phyloP scores from a whole-genome alignment of 2,329 filamentous ascomycete genomes.

The Sordariomycetes sp. region DNA sequence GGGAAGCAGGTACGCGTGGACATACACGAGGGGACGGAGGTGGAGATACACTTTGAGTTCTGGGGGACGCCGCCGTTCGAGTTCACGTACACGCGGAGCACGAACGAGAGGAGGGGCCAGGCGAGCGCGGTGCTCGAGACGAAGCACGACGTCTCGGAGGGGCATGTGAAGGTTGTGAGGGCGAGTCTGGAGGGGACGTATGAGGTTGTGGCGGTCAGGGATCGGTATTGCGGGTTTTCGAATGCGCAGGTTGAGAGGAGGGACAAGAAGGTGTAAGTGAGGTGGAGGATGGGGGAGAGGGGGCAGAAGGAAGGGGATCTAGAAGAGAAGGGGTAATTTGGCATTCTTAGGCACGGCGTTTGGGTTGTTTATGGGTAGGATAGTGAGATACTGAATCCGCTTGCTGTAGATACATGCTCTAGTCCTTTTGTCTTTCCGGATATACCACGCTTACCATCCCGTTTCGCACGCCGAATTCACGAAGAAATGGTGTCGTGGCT shows the following conservation, averaged over 20 bases:
- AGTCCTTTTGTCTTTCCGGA: not conserved
- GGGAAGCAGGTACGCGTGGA: slow-evolving; percentile 74
- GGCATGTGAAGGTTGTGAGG: slow-evolving; percentile 69
- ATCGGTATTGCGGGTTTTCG: slow-evolving; percentile 82
- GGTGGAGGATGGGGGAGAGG: not conserved
- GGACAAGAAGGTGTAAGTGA: slow-evolving; percentile 19
- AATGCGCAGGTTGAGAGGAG: slow-evolving; percentile 50
- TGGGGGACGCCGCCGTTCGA: slow-evolving; percentile 94
- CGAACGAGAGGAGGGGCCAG: slow-evolving; percentile 71
- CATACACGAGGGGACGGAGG: slow-evolving; percentile 92
- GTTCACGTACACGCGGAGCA: slow-evolving; percentile 90
- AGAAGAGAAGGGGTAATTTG: not conserved
- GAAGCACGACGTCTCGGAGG: slow-evolving; percentile 73
- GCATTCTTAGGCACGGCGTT: not conserved
- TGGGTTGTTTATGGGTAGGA: not conserved
- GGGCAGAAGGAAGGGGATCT: not conserved
- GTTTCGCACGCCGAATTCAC: no score
- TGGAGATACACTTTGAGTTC: slow-evolving; percentile 90
- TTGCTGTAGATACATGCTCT: not conserved
- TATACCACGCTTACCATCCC: no score
- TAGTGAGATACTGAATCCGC: not conserved
- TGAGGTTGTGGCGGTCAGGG: slow-evolving; percentile 93
- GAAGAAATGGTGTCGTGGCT: no score
- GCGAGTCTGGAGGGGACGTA: slow-evolving; percentile 94
- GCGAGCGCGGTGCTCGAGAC: slow-evolving; percentile 79